Percentiles rank a stretch among this genome's conserved stretches.
Evolutionary conservation across 257 asterid genomes (phyloP).

Genomic region (Coffea eugenioides): DNA sequence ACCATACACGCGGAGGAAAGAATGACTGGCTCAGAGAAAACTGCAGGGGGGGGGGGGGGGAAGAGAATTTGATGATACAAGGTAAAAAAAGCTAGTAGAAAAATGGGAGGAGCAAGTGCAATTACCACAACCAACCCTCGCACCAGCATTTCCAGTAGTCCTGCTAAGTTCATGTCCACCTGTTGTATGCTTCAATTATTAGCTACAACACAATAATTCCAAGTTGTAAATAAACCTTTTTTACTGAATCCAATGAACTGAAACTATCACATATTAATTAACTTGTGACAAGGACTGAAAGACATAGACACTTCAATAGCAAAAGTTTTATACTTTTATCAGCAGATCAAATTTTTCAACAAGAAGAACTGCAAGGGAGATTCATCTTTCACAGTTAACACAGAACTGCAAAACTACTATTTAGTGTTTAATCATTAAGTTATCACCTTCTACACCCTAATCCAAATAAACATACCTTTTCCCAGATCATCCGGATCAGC

Average conservation of each 20-base stretch:
- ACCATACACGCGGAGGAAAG: background rate
- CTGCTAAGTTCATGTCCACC: conserved; percentile 97
- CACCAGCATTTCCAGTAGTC: conserved; percentile 90
- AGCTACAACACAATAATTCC: background rate
- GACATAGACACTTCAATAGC: background rate
- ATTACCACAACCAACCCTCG: conserved; percentile 89
- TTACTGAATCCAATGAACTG: background rate
- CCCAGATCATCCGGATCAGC: conserved; percentile 97
- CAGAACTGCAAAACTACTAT: background rate
- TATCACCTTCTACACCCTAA: background rate
- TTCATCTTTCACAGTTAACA: background rate
- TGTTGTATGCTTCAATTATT: conserved; percentile 24
- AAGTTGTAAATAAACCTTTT: background rate
- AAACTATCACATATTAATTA: background rate
- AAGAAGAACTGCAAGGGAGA: background rate
- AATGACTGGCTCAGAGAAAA: background rate
- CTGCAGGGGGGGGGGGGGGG: background rate
- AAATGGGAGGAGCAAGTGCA: conserved; percentile 1
- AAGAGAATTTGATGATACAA: background rate
- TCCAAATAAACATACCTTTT: conserved; percentile 45
- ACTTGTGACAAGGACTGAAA: background rate
- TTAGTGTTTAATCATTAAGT: too few species aligned
- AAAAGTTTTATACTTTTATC: background rate
- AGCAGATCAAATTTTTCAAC: background rate
- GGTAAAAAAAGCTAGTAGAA: background rate